Percentiles rank a stretch among this genome's conserved stretches.
phyloP scores from a whole-genome alignment of 495 filamentous ascomycete species.

The Parmelia sp. region DNA sequence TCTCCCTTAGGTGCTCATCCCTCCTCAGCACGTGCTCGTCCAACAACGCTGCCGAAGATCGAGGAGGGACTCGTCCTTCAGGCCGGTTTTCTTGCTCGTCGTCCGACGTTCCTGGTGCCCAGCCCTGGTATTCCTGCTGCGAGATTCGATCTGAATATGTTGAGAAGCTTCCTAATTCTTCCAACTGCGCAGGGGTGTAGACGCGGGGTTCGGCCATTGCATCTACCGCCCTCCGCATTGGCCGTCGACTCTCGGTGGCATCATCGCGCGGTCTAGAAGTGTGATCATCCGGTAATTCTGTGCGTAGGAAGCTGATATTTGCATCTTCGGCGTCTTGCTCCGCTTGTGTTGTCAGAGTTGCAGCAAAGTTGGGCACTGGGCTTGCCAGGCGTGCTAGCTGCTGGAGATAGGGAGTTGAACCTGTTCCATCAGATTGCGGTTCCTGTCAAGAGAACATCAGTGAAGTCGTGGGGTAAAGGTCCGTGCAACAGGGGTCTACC shows the following conservation, averaged over 20 bases:
- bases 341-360: conserved; percentile 39
- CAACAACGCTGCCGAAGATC: conserved; percentile 59
- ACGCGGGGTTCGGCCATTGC: conserved; percentile 14
- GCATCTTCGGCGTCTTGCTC: conserved; percentile 53
- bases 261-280: background rate
- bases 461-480: background rate
- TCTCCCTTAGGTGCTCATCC: conserved; percentile 19
- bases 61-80: conserved; percentile 29
- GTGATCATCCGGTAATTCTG: conserved; percentile 27
- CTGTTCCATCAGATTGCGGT: conserved; percentile 28
- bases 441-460: conserved; percentile 29
- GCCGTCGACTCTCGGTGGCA: conserved; percentile 5
- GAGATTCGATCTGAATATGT: conserved; percentile 14
- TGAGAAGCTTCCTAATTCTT: conserved; percentile 16
- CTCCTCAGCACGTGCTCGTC: conserved; percentile 87
- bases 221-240: conserved; percentile 17
- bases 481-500: background rate
- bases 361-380: conserved; percentile 43
- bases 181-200: conserved; percentile 20
- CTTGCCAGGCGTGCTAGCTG: conserved; percentile 36
- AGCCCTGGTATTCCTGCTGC: conserved; percentile 42
- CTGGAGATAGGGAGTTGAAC: conserved; percentile 31
- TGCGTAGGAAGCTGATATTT: conserved; percentile 54
- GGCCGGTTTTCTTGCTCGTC: conserved; percentile 38
- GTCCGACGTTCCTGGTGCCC: conserved; percentile 50